Percentiles rank a stretch among this genome's conserved stretches.
Conservation (phyloP, 2,329 filamentous ascomycete species). For the Xylariales sp. region DNA sequence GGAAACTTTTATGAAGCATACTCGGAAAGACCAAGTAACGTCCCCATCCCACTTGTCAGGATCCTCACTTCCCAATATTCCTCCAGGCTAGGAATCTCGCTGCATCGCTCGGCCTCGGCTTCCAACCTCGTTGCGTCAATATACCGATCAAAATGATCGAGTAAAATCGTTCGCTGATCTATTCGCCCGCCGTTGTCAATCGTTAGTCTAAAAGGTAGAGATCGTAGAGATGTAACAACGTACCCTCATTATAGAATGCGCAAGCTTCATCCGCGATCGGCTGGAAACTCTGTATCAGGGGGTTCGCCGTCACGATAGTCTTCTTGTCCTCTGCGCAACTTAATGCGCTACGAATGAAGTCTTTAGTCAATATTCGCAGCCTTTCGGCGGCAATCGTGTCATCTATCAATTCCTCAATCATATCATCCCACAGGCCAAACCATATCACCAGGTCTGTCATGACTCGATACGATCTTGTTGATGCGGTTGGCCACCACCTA, state of each 20-base stretch:
- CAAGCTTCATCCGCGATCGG: constrained; percentile 39
- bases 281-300: constrained; percentile 40
- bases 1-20: constrained; percentile 16
- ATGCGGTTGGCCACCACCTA: constrained; percentile 46
- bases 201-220: neutral
- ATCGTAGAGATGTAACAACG: neutral
- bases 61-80: constrained; percentile 47
- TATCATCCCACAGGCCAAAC: constrained; percentile 47
- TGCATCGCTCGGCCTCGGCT: constrained; percentile 41
- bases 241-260: constrained; percentile 42
- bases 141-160: constrained; percentile 44
- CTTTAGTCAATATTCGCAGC: constrained; percentile 42
- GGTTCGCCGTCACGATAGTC: constrained; percentile 28
- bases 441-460: constrained; percentile 45
- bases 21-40: constrained; percentile 45
- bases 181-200: neutral
- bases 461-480: constrained; percentile 37
- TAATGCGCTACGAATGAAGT: constrained; percentile 37
- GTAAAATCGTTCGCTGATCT: constrained; percentile 42
- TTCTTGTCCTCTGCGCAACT: constrained; percentile 19
- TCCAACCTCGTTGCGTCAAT: constrained; percentile 46
- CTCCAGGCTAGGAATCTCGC: constrained; percentile 40
- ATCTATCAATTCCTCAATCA: constrained; percentile 39
- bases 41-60: constrained; percentile 47
- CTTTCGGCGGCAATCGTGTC: constrained; percentile 37